Base-by-base conservation (phyloP, 768 basidiomycete genomes). In the Scleroderma bovista region DNA sequence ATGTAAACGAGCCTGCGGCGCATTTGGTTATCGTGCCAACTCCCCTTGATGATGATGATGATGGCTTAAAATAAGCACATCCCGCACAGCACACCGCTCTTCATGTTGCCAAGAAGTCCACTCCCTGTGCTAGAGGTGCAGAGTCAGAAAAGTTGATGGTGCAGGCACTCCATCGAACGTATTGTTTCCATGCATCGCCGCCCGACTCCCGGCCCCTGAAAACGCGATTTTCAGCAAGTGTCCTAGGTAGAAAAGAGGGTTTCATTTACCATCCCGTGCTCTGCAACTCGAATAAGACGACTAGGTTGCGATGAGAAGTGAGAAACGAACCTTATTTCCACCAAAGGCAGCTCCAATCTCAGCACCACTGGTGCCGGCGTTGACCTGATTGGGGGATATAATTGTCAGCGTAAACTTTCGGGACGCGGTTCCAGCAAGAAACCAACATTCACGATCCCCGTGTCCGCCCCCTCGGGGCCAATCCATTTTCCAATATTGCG, bases 101-200 rank as follows among this genome's bases (percentile, higher is more conserved):
- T 62, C 70, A 80, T 32, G 76, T 57, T 29, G 26, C 26, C 26
- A 77, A 65, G 69, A 98, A 98, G 56, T 79, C 82, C 53, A 98
- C 93, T 8, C 94, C 94, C 68, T 98, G 94, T 0, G 94, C 94
- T 32, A 98, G 73, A 9, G 90, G 93, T 39, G 91, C 84, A 57
- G 84, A 80, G 65, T 93, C 81, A 36, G 88, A 90, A 70, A 88
- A 97, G 70, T 97, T 97, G 66, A 97, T 77, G 11, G 94, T 96
- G 66, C 90, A 93, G 41, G 87, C 81, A 67, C 86, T 85, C 89
- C 89, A 94, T 46, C 91, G 81, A 36, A 93, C 88, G 58, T 93
- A 93, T 67, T 95, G 90, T 67, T 94, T 93, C 95, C 95, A 98
- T n/a, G 94, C 88, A 68, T 97, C 95, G 46, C 94, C 94, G 34